These are phyloP conservation scores for Chlorella vulgaris DNA, from an alignment of 139 green algal species.

Conservation along the genomic window DNA sequence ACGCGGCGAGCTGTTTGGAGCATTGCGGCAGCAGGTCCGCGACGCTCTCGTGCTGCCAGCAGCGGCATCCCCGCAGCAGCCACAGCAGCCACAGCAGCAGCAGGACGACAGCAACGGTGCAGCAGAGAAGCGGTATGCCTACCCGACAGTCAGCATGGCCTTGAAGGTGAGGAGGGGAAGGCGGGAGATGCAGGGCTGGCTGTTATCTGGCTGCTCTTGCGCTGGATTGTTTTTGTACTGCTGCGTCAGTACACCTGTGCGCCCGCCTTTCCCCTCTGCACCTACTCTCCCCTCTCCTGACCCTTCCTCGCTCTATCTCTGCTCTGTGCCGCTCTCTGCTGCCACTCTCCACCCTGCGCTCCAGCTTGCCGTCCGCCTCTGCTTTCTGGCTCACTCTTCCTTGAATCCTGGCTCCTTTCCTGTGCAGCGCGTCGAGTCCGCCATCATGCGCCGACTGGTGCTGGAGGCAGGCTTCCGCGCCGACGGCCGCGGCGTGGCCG, in stretches of 20 bases:
- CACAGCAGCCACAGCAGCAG: not conserved
- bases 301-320: not conserved
- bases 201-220: not conserved
- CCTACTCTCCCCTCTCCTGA: not conserved
- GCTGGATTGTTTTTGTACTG: no score
- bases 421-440: conserved; percentile 63
- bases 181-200: no score
- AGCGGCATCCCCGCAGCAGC: not conserved
- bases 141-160: conserved; percentile 17
- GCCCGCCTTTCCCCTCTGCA: not conserved
- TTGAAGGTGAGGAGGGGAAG: no score
- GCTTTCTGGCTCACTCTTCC: not conserved
- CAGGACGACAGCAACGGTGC: not conserved
- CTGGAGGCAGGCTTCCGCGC: conserved; percentile 67
- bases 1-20: conserved; percentile 32
- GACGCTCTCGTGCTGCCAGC: conserved; percentile 27
- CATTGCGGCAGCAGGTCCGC: conserved; percentile 36
- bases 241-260: no score
- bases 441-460: conserved; percentile 68
- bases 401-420: not conserved
- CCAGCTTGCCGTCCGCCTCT: no score
- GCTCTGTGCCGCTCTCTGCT: not conserved
- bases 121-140: not conserved
- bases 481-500: conserved; percentile 77
- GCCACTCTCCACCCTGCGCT: not conserved